These are phyloP conservation scores for Talaromyces proteolyticus DNA, from an alignment of 495 filamentous ascomycete genomes.

Conservation along the genomic window DNA sequence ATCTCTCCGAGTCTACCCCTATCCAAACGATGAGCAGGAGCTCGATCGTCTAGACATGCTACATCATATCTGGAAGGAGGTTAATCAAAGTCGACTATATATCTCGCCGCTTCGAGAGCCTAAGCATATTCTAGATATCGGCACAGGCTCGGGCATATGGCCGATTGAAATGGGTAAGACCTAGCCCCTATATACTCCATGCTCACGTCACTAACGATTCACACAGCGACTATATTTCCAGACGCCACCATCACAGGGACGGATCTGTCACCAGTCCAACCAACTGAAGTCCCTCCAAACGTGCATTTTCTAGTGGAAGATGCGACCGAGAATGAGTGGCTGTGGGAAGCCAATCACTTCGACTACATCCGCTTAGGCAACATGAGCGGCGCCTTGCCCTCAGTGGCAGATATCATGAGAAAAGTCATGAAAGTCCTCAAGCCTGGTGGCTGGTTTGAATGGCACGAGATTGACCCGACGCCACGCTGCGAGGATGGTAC, in stretches of 20 bases:
- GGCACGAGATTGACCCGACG: conserved; percentile 54
- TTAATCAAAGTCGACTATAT: conserved; percentile 46
- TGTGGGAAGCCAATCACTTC: conserved; percentile 38
- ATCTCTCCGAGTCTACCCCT: conserved; percentile 36
- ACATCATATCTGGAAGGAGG: conserved; percentile 51
- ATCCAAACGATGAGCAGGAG: conserved; percentile 53
- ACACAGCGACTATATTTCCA: conserved; percentile 45
- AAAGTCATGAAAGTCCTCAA: conserved; percentile 44
- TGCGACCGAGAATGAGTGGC: conserved; percentile 44
- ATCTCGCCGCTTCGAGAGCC: conserved; percentile 55
- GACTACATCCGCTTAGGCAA: conserved; percentile 43
- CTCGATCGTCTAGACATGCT: conserved; percentile 53
- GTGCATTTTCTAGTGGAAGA: conserved; percentile 56
- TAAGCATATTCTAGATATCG: conserved; percentile 57
- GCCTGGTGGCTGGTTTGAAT: conserved; percentile 63
- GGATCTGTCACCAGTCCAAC: conserved; percentile 61
- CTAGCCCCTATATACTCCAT: conserved; percentile 16
- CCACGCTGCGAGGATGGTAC: conserved; percentile 57
- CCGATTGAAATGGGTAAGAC: conserved; percentile 55
- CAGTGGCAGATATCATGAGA: conserved; percentile 32
- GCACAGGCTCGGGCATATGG: conserved; percentile 69
- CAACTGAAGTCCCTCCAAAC: conserved; percentile 49
- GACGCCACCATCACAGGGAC: conserved; percentile 51
- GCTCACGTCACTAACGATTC: conserved; percentile 8
- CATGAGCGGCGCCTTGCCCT: conserved; percentile 34